phyloP scores from a whole-genome alignment of 805 yeast species.

The Debaryomyces castellii region DNA sequence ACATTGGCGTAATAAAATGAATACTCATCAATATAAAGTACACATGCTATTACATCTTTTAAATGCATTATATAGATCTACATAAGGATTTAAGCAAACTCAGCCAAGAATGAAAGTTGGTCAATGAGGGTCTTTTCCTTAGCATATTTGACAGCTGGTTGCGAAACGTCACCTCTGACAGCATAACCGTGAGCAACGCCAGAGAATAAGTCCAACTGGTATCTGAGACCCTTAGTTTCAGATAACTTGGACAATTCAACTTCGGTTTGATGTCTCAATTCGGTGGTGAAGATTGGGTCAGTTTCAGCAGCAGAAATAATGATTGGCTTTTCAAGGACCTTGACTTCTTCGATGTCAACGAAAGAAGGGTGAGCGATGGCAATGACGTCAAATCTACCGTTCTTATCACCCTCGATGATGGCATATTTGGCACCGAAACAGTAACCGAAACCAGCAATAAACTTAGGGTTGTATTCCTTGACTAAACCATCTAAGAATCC shows the following conservation, averaged over 20 bases:
- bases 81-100: not conserved
- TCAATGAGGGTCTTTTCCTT: slow-evolving; percentile 58
- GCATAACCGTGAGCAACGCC: slow-evolving; percentile 79
- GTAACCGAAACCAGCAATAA: slow-evolving; percentile 66
- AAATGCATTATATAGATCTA: too few species aligned
- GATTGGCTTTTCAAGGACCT: slow-evolving; percentile 55
- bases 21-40: too few species aligned
- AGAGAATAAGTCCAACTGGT: slow-evolving; percentile 59
- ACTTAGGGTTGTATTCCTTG: slow-evolving; percentile 42
- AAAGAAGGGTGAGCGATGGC: slow-evolving; percentile 87
- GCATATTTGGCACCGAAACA: slow-evolving; percentile 83
- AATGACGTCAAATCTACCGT: slow-evolving; percentile 40
- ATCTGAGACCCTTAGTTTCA: slow-evolving; percentile 42
- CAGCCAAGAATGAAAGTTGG: slow-evolving; percentile 26
- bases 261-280: slow-evolving; percentile 63
- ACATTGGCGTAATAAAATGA: too few species aligned
- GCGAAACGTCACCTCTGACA: slow-evolving; percentile 66
- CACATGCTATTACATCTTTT: too few species aligned
- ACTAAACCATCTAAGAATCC: slow-evolving; percentile 46
- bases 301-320: slow-evolving; percentile 72
- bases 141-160: slow-evolving; percentile 56
- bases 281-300: slow-evolving; percentile 63
- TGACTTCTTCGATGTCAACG: slow-evolving; percentile 63
- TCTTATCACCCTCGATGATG: slow-evolving; percentile 47
- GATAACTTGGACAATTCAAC: slow-evolving; percentile 41